Conservation (phyloP, 208 protist species). For the Leishmania arabica region DNA sequence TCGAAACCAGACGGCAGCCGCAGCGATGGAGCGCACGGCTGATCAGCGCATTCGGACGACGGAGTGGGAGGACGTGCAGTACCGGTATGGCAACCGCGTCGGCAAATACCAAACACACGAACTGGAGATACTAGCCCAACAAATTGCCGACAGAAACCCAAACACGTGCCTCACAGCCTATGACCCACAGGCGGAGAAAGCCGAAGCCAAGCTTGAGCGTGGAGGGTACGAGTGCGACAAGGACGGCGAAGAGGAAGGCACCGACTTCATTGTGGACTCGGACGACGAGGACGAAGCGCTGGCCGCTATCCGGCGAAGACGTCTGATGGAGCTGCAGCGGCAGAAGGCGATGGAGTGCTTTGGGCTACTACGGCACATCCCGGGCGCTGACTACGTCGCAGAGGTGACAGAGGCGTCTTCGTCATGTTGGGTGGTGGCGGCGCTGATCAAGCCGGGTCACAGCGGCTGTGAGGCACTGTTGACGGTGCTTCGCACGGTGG, state of each 20-base stretch:
- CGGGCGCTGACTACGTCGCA: slow-evolving; percentile 68
- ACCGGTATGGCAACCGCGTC: slow-evolving; percentile 87
- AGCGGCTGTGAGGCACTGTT: slow-evolving; percentile 82
- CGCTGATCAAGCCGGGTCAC: slow-evolving; percentile 72
- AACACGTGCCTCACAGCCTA: slow-evolving; percentile 72
- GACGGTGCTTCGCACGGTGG: slow-evolving; percentile 63
- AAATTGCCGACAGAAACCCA: slow-evolving; percentile 71
- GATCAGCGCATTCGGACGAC: slow-evolving; percentile 85
- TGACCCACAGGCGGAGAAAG: slow-evolving; percentile 70
- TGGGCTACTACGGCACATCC: slow-evolving; percentile 70
- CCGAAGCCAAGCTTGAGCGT: slow-evolving; percentile 68
- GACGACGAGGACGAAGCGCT: slow-evolving; percentile 85
- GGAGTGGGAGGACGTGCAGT: slow-evolving; percentile 93
- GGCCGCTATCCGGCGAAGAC: slow-evolving; percentile 50
- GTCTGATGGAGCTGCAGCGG: slow-evolving; percentile 65
- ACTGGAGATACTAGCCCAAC: slow-evolving; percentile 78
- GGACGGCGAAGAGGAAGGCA: slow-evolving; percentile 6
- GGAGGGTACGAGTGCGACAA: slow-evolving; percentile 45
- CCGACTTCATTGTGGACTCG: slow-evolving; percentile 29
- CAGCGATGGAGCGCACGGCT: slow-evolving; percentile 74
- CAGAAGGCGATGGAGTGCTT: slow-evolving; percentile 55
- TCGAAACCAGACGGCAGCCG: background rate
- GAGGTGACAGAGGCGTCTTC: slow-evolving; percentile 86
- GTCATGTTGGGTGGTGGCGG: slow-evolving; percentile 65
- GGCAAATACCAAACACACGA: slow-evolving; percentile 88